These are phyloP conservation scores for Colletotrichum zoysiae DNA, from an alignment of 2,329 filamentous ascomycete species.

Conservation along the genomic window DNA sequence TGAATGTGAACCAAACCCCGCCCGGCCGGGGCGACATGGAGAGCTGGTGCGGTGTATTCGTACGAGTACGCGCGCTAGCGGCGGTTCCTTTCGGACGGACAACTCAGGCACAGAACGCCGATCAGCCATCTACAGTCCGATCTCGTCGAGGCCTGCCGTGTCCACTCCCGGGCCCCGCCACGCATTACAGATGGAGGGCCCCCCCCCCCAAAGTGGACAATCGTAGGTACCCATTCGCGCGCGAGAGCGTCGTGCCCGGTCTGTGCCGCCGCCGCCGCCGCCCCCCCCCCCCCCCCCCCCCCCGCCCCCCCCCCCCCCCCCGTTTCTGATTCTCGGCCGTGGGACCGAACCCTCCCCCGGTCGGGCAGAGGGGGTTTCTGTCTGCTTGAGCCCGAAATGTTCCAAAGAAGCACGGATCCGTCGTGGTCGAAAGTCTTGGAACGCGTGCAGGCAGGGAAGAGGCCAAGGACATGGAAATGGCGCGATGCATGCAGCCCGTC, in stretches of 20 bases:
- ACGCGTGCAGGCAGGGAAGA: neutral
- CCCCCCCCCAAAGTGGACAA: neutral
- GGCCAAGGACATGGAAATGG: conserved; percentile 3
- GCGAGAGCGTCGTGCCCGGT: neutral
- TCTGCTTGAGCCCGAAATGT: neutral
- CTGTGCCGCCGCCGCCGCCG: neutral
- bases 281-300: neutral
- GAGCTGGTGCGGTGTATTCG: too few species aligned
- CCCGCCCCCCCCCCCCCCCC: too few species aligned
- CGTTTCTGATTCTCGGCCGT: conserved; percentile 22
- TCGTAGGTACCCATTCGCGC: neutral
- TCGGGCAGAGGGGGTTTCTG: neutral
- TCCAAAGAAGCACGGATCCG: conserved; percentile 3
- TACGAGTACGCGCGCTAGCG: conserved; percentile 4
- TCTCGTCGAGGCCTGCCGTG: conserved; percentile 21
- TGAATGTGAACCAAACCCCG: neutral
- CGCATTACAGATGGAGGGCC: conserved; percentile 12
- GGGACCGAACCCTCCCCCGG: conserved; percentile 14
- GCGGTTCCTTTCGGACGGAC: neutral
- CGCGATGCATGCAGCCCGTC: conserved; percentile 30
- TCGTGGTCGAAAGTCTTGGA: conserved; percentile 15
- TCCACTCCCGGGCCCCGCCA: conserved; percentile 31
- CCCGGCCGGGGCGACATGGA: neutral
- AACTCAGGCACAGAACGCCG: conserved; percentile 18
- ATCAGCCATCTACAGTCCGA: conserved; percentile 33